Conservation (phyloP, 2,329 filamentous ascomycete genomes). For the Hirsutella thompsonii region DNA sequence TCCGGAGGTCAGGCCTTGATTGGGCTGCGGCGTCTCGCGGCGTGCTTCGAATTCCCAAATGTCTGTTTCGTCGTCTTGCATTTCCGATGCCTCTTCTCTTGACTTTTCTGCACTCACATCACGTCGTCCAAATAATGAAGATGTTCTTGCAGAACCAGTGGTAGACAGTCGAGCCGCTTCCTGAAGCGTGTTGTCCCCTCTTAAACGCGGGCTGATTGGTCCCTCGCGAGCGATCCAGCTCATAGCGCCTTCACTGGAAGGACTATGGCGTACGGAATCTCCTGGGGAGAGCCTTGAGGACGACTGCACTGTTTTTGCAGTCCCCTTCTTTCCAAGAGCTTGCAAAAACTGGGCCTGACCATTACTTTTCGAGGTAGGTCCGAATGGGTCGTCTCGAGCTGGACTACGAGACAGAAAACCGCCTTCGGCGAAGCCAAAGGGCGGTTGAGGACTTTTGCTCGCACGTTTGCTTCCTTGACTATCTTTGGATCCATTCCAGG, state of each 20-base stretch:
- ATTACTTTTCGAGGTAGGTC: slow-evolving; percentile 10
- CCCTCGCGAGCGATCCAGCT: slow-evolving; percentile 28
- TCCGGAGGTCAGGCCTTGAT: slow-evolving; percentile 17
- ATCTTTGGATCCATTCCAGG: slow-evolving; percentile 15
- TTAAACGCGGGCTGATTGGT: slow-evolving; percentile 20
- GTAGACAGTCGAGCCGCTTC: slow-evolving; percentile 11
- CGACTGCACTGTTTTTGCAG: slow-evolving; percentile 1
- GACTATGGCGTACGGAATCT: slow-evolving; percentile 20
- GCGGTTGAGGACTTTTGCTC: slow-evolving; percentile 18
- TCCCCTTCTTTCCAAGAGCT: slow-evolving; percentile 15
- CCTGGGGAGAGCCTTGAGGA: slow-evolving; percentile 14
- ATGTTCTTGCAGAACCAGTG: not conserved
- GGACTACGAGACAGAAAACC: slow-evolving; percentile 2
- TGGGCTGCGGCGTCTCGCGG: slow-evolving; percentile 25
- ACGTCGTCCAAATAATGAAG: slow-evolving; percentile 4
- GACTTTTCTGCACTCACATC: slow-evolving; percentile 8
- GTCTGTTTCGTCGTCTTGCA: slow-evolving; percentile 30
- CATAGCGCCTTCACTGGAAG: slow-evolving; percentile 24
- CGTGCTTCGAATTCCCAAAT: slow-evolving; percentile 47
- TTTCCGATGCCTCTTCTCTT: slow-evolving; percentile 5
- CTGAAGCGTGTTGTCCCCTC: slow-evolving; percentile 20
- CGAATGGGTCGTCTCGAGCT: slow-evolving; percentile 17
- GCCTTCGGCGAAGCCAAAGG: slow-evolving; percentile 5
- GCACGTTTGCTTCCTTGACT: slow-evolving; percentile 10
- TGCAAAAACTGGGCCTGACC: slow-evolving; percentile 20